These are phyloP conservation scores for Moniliophthora roreri DNA, from an alignment of 1,284 basidiomycete species.

Conservation along the genomic window DNA sequence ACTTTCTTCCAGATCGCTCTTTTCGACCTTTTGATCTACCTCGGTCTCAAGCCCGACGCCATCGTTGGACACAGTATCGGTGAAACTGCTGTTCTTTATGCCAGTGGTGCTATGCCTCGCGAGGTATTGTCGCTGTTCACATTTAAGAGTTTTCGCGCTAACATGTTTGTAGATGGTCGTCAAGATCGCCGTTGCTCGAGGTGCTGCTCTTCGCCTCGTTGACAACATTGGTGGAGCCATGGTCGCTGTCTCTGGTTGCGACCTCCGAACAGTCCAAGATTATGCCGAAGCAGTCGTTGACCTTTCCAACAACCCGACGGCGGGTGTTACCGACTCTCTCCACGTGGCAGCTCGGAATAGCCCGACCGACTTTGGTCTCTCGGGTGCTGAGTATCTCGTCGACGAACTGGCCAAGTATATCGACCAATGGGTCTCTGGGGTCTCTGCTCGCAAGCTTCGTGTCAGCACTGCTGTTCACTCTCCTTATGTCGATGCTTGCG, in stretches of 20 bases:
- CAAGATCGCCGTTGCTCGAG: constrained; percentile 5
- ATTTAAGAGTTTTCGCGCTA: not conserved
- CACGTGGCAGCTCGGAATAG: constrained; percentile 1
- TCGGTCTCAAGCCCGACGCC: constrained; percentile 2
- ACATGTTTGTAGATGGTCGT: not conserved
- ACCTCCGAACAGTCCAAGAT: not conserved
- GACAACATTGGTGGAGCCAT: not conserved
- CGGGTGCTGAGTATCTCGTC: constrained; percentile 1
- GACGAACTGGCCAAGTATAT: not conserved
- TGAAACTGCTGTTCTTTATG: constrained; percentile 4
- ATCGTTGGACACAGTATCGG: constrained; percentile 3
- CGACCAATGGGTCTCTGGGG: not conserved
- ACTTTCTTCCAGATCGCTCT: constrained; percentile 3
- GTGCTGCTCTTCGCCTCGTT: not conserved
- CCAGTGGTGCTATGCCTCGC: constrained; percentile 3
- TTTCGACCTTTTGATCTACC: not conserved
- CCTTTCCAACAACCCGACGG: constrained; percentile 1
- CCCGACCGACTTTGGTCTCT: constrained; percentile 5
- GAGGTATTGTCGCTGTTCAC: not conserved
- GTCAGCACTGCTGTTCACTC: constrained; percentile 2
- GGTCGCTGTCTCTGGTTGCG: constrained; percentile 3
- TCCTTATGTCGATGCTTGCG: constrained; percentile 2
- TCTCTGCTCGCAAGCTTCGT: not conserved
- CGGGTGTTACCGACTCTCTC: not conserved
- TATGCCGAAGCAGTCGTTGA: constrained; percentile 1